Base-by-base conservation (phyloP, 2,329 filamentous ascomycete species). In the Apiospora rasikravindrae region DNA sequence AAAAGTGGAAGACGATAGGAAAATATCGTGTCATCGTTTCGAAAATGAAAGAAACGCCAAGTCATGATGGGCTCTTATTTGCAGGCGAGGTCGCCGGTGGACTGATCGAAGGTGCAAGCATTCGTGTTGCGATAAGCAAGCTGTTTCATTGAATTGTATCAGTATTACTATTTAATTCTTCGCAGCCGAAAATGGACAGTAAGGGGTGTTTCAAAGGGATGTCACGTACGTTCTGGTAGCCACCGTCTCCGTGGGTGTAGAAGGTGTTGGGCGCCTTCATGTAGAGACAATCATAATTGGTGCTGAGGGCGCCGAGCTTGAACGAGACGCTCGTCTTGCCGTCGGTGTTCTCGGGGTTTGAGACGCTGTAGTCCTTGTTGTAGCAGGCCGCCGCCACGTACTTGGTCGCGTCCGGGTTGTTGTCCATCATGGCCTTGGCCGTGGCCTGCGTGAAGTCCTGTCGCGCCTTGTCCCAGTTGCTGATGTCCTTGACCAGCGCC, bases 361-460 rank as follows among this genome's bases (percentile, higher is more conserved):
- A n/a, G 10, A 76, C 61, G n/a, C 19, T 29, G 51, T 75, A 76
- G 8, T 53, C 75, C 70, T 74, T 74, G 72, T 76, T 76, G 44
- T 75, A 75, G 72, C 75, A 76, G 69, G 71, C 19, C 14, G 71
- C 74, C 16, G 74, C 75, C 0, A 72, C 71, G 67, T 69, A 74
- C 45, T 72, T 71, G 1, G 19, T n/a, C 24, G 45, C 44, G 70
- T 76, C 70, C 11, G 74, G 73, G 71, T 76, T 76, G 33, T 47
- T 69, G 4, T 71, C 70, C 75, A 72, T 73, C 75, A 76, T 76
- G 68, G 72, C 70, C 49, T 69, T 49, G 2, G 71, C 71, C 4
- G 74, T 75, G 26, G 69, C 70, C 71, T 74, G 73, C 33, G 75
- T 74, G 71, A 76, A 76, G 13, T 72, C 70, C 72, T 76, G 73